Percentiles rank a stretch among this genome's conserved stretches.
These are phyloP conservation scores for Lavandula angustifolia DNA, from an alignment of 257 asterid species.

Conservation along the genomic window DNA sequence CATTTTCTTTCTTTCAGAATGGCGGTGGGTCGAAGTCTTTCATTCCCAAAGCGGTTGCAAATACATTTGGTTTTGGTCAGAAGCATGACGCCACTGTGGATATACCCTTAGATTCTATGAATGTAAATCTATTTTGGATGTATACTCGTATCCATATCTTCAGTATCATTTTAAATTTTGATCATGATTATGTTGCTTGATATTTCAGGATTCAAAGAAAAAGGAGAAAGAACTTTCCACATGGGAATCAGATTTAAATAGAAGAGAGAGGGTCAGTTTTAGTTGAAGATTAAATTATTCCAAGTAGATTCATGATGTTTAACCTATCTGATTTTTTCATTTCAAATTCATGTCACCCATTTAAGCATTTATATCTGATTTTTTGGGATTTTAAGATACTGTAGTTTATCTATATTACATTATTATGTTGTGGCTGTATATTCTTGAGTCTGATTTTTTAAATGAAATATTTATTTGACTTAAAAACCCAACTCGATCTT, in stretches of 20 bases:
- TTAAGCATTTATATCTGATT: too few species aligned
- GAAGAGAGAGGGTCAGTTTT: constrained; percentile 81
- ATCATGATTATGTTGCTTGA: constrained; percentile 25
- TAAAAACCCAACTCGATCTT: constrained; percentile 18
- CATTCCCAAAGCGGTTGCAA: constrained; percentile 74
- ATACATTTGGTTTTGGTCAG: constrained; percentile 90
- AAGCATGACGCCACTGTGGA: constrained; percentile 95
- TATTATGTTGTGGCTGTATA: constrained; percentile 6
- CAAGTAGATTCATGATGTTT: not conserved
- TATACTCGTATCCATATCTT: constrained; percentile 22
- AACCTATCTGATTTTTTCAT: not conserved
- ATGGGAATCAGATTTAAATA: constrained; percentile 87
- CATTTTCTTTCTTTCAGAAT: constrained; percentile 52
- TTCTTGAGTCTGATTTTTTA: not conserved
- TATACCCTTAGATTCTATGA: constrained; percentile 77
- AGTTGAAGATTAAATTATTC: constrained; percentile 5
- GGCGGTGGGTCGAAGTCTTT: constrained; percentile 79
- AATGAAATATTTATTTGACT: not conserved
- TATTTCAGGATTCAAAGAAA: constrained; percentile 66
- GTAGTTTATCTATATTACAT: too few species aligned
- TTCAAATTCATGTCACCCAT: too few species aligned
- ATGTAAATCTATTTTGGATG: constrained; percentile 48
- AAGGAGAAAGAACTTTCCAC: constrained; percentile 75
- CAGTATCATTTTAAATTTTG: constrained; percentile 19
- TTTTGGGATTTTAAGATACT: too few species aligned